Percentiles rank a stretch among this genome's conserved stretches.
phyloP scores from a whole-genome alignment of 2,329 filamentous ascomycete species.

The Monosporascus ibericus region DNA sequence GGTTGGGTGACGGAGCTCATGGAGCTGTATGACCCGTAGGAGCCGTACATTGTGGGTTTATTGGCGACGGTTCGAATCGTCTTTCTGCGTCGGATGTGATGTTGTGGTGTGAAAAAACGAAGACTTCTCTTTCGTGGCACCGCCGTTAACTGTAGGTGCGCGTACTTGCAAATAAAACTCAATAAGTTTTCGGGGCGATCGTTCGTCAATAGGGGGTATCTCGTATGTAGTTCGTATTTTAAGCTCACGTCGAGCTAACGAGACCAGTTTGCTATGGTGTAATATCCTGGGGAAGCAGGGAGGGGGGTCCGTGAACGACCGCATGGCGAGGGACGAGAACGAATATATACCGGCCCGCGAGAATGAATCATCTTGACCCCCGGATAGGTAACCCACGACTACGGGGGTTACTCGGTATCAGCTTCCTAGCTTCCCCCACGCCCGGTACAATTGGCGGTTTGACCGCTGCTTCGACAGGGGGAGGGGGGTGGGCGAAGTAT shows the following conservation, averaged over 20 bases:
- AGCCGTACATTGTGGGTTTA: constrained; percentile 22
- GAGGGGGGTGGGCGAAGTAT: neutral
- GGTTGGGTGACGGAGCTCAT: constrained; percentile 27
- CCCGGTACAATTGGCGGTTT: neutral
- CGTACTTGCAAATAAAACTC: no score
- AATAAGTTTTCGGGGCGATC: no score
- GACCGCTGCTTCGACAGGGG: neutral
- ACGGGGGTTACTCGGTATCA: neutral
- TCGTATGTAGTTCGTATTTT: neutral
- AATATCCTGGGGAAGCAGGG: neutral
- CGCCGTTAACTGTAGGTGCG: no score
- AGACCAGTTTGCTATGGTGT: neutral
- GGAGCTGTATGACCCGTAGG: constrained; percentile 31
- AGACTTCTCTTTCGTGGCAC: neutral
- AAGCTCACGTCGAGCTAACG: neutral
- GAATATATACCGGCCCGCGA: neutral
- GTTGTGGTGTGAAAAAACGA: neutral
- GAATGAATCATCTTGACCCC: neutral
- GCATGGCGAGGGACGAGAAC: neutral
- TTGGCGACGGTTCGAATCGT: neutral
- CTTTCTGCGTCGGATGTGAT: neutral
- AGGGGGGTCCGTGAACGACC: neutral
- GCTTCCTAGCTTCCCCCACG: neutral
- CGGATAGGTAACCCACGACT: neutral
- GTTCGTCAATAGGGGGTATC: neutral